phyloP scores from a whole-genome alignment of 208 protist genomes.

The Trypanosoma theileri region DNA sequence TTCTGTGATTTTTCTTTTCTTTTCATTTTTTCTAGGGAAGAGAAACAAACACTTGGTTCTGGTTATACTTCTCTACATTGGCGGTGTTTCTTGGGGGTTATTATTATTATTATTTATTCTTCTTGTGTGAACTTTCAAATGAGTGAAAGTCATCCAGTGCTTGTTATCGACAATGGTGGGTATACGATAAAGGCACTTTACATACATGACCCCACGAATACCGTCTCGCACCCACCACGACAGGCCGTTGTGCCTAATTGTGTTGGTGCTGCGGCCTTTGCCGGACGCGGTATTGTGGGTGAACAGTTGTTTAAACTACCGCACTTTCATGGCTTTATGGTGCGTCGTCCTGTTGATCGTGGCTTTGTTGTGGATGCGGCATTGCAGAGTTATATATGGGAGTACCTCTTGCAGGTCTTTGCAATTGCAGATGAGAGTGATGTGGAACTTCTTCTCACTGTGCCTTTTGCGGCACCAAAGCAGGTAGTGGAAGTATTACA shows the following conservation, averaged over 20 bases:
- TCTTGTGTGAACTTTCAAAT: constrained; percentile 15
- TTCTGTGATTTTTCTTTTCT: neutral
- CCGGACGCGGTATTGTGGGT: constrained; percentile 69
- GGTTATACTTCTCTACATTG: neutral
- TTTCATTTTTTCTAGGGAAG: neutral
- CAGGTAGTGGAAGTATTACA: constrained; percentile 47
- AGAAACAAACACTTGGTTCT: neutral
- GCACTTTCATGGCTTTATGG: constrained; percentile 80
- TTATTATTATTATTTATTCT: neutral
- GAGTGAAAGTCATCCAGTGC: constrained; percentile 26
- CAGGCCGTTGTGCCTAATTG: constrained; percentile 59
- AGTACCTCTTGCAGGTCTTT: constrained; percentile 72
- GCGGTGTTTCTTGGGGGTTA: neutral
- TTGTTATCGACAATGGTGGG: constrained; percentile 84
- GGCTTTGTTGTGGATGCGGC: constrained; percentile 75
- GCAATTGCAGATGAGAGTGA: constrained; percentile 56
- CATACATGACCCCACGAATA: constrained; percentile 28
- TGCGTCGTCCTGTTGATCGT: constrained; percentile 73
- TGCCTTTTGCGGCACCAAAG: constrained; percentile 64
- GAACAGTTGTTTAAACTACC: constrained; percentile 58
- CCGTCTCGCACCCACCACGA: constrained; percentile 1
- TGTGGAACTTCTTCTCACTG: constrained; percentile 70
- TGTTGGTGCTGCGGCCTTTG: constrained; percentile 61
- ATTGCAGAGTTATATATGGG: constrained; percentile 74
- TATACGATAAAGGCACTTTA: constrained; percentile 77